phyloP scores from a whole-genome alignment of 192 early-diverging fungal genomes.

The Cetraspora pellucida region DNA sequence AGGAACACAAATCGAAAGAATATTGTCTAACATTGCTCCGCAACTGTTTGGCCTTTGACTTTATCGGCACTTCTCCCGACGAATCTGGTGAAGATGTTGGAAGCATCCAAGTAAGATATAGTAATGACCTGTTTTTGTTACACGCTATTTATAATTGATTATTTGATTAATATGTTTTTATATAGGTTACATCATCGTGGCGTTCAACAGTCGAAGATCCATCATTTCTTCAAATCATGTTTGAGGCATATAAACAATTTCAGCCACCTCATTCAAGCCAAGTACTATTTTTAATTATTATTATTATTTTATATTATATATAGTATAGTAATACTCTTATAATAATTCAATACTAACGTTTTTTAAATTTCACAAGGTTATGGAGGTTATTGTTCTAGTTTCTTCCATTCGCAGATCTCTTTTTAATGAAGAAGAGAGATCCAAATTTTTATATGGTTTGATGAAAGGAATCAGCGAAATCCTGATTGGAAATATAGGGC shows the following conservation, averaged over 20 bases:
- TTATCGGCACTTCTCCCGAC: constrained; percentile 76
- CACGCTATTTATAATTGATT: constrained; percentile 27
- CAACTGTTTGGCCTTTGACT: constrained; percentile 79
- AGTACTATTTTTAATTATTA: constrained; percentile 33
- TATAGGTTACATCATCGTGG: constrained; percentile 82
- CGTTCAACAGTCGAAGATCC: constrained; percentile 70
- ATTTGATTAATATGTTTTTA: constrained; percentile 24
- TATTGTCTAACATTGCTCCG: constrained; percentile 61
- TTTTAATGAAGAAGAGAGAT: constrained; percentile 75
- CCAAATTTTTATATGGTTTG: constrained; percentile 67
- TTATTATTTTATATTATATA: not conserved
- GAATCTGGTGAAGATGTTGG: constrained; percentile 79
- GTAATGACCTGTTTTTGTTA: not conserved
- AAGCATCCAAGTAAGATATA: constrained; percentile 57
- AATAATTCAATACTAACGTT: not conserved
- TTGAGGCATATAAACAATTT: constrained; percentile 65
- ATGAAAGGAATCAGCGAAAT: constrained; percentile 73
- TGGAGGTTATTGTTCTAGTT: constrained; percentile 80
- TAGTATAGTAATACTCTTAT: not conserved
- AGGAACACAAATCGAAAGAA: constrained; percentile 48
- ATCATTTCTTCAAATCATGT: constrained; percentile 71
- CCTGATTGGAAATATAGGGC: constrained; percentile 57
- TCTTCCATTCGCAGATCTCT: constrained; percentile 84
- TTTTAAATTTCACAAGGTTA: constrained; percentile 47
- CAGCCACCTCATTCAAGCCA: constrained; percentile 55